phyloP scores from a whole-genome alignment of 2,329 filamentous ascomycete species.

The Didymellaceae sp. region DNA sequence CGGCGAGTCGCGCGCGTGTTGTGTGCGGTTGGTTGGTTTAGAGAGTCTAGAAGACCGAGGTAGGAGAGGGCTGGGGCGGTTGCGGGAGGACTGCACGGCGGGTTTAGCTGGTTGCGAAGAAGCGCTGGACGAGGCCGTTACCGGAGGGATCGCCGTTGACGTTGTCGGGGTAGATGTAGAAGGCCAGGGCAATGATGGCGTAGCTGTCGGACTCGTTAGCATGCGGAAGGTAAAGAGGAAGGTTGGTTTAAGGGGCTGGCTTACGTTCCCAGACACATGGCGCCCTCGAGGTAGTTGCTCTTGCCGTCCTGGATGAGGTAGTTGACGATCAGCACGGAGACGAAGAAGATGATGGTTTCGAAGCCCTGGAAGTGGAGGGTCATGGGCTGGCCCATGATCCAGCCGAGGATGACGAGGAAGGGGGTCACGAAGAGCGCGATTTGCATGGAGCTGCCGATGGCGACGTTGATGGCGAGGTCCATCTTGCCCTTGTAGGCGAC shows the following conservation, averaged over 20 bases:
- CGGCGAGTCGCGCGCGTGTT: no score
- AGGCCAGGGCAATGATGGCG: slow-evolving; percentile 65
- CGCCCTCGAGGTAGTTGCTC: slow-evolving; percentile 86
- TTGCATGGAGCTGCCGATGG: slow-evolving; percentile 70
- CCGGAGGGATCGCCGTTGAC: slow-evolving; percentile 44
- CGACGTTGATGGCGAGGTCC: slow-evolving; percentile 71
- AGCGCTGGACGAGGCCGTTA: slow-evolving; percentile 34
- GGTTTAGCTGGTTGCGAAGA: slow-evolving; percentile 31
- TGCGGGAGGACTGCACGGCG: slow-evolving; percentile 3
- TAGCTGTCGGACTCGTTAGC: slow-evolving; percentile 47
- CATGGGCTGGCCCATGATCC: slow-evolving; percentile 64
- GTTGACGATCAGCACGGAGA: slow-evolving; percentile 84
- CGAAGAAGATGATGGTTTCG: slow-evolving; percentile 86
- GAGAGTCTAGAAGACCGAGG: no score
- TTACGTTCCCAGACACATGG: slow-evolving; percentile 60
- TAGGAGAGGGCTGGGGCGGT: neutral
- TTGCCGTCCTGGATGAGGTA: slow-evolving; percentile 85
- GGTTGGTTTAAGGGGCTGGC: slow-evolving; percentile 24
- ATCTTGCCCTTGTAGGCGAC: slow-evolving; percentile 71
- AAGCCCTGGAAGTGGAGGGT: slow-evolving; percentile 86
- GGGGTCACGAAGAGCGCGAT: slow-evolving; percentile 69
- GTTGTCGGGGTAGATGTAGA: slow-evolving; percentile 66
- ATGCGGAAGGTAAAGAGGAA: slow-evolving; percentile 1
- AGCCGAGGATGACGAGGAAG: slow-evolving; percentile 66
- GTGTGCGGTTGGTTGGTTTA: no score